Conservation (phyloP, 73 alveolate species). For the Vitrella brassicaformis region DNA sequence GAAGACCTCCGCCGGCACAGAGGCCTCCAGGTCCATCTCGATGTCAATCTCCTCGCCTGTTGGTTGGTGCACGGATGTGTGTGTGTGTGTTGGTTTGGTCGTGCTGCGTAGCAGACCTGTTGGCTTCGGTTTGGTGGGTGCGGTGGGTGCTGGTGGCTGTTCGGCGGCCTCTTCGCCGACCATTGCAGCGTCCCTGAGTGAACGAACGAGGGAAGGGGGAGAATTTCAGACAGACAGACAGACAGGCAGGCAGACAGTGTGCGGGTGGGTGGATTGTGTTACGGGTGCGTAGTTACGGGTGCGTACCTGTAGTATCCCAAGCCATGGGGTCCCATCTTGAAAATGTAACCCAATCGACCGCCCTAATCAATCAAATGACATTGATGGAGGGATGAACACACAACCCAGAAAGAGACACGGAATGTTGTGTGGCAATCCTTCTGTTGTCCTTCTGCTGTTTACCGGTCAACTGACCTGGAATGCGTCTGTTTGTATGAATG, state of each 20-base stretch:
- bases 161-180: slow-evolving; percentile 12
- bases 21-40: slow-evolving; percentile 21
- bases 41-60: slow-evolving; percentile 15
- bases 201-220: background rate
- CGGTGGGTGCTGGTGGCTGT: slow-evolving; percentile 24
- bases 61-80: slow-evolving; percentile 13
- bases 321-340: background rate
- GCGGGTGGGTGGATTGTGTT: background rate
- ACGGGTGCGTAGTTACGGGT: too few relatives aligned
- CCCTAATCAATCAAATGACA: background rate
- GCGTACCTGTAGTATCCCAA: slow-evolving; percentile 27
- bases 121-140: slow-evolving; percentile 17
- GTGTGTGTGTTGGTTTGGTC: background rate
- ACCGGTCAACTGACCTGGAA: background rate
- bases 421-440: background rate
- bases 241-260: background rate
- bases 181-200: background rate
- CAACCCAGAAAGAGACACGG: background rate
- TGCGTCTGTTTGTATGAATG: slow-evolving; percentile 18
- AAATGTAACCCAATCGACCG: background rate
- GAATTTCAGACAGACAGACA: background rate
- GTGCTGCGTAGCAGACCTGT: background rate
- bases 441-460: background rate
- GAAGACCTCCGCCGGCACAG: too few relatives aligned
- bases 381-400: too few relatives aligned